Evolutionary conservation across 345 rosid species (phyloP).

Genomic region (Gossypium herbaceum): DNA sequence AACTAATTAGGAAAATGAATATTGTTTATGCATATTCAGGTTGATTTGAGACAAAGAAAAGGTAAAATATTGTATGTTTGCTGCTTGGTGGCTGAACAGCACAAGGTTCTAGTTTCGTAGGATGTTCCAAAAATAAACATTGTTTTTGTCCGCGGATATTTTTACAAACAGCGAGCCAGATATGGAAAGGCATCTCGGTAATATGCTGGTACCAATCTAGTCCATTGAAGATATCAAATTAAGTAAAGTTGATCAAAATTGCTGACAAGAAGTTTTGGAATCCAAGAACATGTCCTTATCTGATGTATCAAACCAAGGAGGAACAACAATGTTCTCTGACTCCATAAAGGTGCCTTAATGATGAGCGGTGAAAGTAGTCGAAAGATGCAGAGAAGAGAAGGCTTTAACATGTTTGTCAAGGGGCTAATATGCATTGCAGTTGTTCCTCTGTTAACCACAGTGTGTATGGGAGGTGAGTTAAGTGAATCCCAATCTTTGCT

Average conservation of each 20-base stretch:
- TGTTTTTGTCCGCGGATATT: background rate
- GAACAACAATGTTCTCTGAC: background rate
- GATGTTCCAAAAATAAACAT: background rate
- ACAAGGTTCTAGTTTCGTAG: background rate
- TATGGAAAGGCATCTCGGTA: background rate
- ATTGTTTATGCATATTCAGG: background rate
- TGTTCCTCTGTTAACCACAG: slow-evolving; percentile 17
- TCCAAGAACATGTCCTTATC: slow-evolving; percentile 26
- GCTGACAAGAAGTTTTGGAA: slow-evolving; percentile 28
- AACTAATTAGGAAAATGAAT: background rate
- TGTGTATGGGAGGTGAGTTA: slow-evolving; percentile 25
- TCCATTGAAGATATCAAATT: slow-evolving; percentile 16
- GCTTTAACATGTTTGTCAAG: background rate
- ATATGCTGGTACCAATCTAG: background rate
- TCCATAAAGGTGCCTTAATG: background rate
- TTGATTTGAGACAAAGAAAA: background rate
- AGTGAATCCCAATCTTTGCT: slow-evolving; percentile 30
- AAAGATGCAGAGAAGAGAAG: slow-evolving; percentile 25
- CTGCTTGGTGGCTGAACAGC: background rate
- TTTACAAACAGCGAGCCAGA: background rate
- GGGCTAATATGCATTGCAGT: slow-evolving; percentile 13
- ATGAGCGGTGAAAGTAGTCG: slow-evolving; percentile 5
- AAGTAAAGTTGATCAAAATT: background rate
- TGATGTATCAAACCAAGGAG: slow-evolving; percentile 2
- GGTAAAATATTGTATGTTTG: background rate